These are phyloP conservation scores for Camillea tinctor DNA, from an alignment of 2,329 filamentous ascomycete species.

Conservation along the genomic window DNA sequence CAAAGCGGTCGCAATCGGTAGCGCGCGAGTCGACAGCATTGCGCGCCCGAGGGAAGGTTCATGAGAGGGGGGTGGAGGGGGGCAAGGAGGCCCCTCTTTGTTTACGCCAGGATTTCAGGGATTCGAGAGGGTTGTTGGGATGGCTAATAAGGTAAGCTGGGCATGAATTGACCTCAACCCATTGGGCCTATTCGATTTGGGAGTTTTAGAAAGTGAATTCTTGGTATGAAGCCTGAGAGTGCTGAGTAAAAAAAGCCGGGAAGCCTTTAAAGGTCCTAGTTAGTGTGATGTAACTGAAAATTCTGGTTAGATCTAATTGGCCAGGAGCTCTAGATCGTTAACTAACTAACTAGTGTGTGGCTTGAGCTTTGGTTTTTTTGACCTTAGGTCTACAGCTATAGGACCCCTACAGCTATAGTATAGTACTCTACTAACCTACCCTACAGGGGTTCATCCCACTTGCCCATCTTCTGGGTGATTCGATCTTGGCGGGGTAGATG, in stretches of 20 bases:
- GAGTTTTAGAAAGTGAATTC: not conserved
- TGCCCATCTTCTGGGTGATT: no score
- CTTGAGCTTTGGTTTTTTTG: not conserved
- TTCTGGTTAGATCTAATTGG: no score
- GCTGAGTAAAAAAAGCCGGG: not conserved
- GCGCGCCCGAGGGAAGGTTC: slow-evolving; percentile 44
- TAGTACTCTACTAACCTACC: no score
- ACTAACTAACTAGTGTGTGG: slow-evolving; percentile 1
- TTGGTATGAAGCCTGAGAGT: not conserved
- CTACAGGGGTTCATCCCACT: no score
- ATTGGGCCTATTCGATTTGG: not conserved
- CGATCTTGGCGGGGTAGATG: slow-evolving; percentile 6
- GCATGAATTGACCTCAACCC: not conserved
- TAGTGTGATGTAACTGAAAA: not conserved
- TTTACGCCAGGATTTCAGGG: slow-evolving; percentile 4
- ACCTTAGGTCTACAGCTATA: no score
- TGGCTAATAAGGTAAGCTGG: not conserved
- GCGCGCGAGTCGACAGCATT: slow-evolving; percentile 49
- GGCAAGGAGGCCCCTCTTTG: slow-evolving; percentile 6
- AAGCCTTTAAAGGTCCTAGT: slow-evolving; percentile 1
- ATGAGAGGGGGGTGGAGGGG: slow-evolving; percentile 33
- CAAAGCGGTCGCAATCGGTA: slow-evolving; percentile 37
- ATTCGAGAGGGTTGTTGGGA: slow-evolving; percentile 5
- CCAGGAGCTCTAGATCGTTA: no score
- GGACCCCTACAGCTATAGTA: no score